Evolutionary conservation across 169 alveolate species (phyloP).

Genomic region (Miamiensis avidus): DNA sequence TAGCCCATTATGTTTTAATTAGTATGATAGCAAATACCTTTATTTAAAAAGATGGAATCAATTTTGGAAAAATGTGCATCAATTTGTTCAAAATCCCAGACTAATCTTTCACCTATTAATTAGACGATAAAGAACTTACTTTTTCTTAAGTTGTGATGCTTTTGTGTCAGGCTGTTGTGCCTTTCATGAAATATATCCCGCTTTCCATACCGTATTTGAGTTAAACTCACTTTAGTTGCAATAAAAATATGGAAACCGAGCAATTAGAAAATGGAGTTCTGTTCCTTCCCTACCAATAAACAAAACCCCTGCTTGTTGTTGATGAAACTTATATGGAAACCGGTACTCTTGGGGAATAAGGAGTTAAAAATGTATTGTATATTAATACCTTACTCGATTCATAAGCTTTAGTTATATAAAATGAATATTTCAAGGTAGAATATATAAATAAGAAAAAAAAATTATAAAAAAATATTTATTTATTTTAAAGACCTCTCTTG

Average conservation of each 20-base stretch:
- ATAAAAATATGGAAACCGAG: neutral
- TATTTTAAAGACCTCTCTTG: neutral
- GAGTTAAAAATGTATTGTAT: neutral
- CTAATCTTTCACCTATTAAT: neutral
- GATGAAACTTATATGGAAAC: neutral
- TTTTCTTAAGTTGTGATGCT: neutral
- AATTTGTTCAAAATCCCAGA: neutral
- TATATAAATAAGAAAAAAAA: too few species aligned
- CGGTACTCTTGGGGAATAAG: neutral
- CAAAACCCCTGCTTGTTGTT: neutral
- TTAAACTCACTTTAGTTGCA: neutral
- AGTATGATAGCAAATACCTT: neutral
- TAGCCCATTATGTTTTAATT: neutral
- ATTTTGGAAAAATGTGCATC: neutral
- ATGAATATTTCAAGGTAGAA: neutral
- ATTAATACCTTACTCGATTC: neutral
- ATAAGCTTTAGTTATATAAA: too few species aligned
- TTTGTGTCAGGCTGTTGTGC: neutral
- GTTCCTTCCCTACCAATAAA: neutral
- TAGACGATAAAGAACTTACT: neutral
- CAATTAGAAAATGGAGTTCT: neutral
- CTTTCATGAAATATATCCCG: neutral
- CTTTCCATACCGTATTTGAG: neutral
- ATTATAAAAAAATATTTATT: too few species aligned
- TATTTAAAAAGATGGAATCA: neutral